phyloP scores from a whole-genome alignment of 192 early-diverging fungal genomes.

The Funneliformis geosporum region DNA sequence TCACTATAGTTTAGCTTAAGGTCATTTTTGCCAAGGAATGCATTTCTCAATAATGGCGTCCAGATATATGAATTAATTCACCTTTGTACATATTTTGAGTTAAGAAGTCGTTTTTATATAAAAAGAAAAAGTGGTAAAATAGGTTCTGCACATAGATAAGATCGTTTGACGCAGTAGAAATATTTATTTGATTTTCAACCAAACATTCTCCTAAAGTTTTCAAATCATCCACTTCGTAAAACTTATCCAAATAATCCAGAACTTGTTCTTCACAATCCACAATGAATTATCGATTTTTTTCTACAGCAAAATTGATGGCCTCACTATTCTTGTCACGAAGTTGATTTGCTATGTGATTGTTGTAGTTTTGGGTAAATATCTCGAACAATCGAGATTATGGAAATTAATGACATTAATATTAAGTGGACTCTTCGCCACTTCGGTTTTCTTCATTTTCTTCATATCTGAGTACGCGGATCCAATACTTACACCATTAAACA shows the following conservation, averaged over 20 bases:
- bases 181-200: constrained; percentile 6
- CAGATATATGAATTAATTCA: constrained; percentile 17
- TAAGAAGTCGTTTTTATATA: constrained; percentile 9
- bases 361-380: constrained; percentile 8
- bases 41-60: constrained; percentile 22
- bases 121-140: constrained; percentile 4
- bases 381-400: not conserved
- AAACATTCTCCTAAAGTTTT: not conserved
- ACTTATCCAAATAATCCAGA: constrained; percentile 2
- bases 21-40: constrained; percentile 9
- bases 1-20: constrained; percentile 1
- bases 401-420: constrained; percentile 12
- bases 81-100: not conserved
- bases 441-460: not conserved
- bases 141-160: constrained; percentile 14
- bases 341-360: constrained; percentile 4
- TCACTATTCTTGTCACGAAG: not conserved
- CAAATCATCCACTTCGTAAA: constrained; percentile 14
- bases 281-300: constrained; percentile 8
- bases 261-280: constrained; percentile 21
- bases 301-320: not conserved
- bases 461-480: too few relatives aligned
- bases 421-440: not conserved
- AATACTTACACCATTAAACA: constrained; percentile 3
- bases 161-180: constrained; percentile 11